Evolutionary conservation across 2,329 filamentous ascomycete genomes (phyloP), one percentile per base, ranked within the genome.

Genomic region (Zymoseptoria passerinii): DNA sequence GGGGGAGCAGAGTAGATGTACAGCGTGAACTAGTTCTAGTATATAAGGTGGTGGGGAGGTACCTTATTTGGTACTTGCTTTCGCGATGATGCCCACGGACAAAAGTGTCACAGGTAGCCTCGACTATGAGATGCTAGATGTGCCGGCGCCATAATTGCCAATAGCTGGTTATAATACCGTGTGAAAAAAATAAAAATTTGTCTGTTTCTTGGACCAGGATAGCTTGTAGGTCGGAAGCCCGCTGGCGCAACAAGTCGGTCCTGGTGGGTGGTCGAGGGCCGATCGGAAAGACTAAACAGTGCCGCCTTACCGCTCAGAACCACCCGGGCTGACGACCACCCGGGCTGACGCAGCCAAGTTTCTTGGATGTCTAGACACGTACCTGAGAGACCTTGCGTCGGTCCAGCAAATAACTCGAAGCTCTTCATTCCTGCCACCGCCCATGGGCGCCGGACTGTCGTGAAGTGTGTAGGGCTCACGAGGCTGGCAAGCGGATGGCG

Each of bases 201-300:
- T 8, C 53, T 58, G 28, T 51, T 50, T 57, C 54, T 51, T 55
- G 53, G 52, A 56, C 56, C 60, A 59, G 61, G 61, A 58, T 62
- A 51, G 54, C 48, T 16, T 44, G 59, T 57, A 61, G 58, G 55
- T 56, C 55, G 52, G 58, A 60, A 55, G 50, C 27, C 56, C 50
- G 53, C 54, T 57, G 48, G 50, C 56, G 61, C 58, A 57, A 59
- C 58, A 57, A 59, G 61, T 63, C 61, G 35, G 56, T 54, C 54
- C 54, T 44, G 35, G 35, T 44, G 35, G 16, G n/a, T 44, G 35
- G 35, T 44, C 35, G 35, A 44, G 10, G 35, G 35, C 1, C 35
- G 35, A 44, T 44, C 35, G 35, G 16, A 44, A 44, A 44, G 35
- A 44, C 35, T 44, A 44, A 44, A 44, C 16, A 44, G 16, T 16